Conservation (phyloP, 208 protist species). For the Acanthamoeba rhysodes region DNA sequence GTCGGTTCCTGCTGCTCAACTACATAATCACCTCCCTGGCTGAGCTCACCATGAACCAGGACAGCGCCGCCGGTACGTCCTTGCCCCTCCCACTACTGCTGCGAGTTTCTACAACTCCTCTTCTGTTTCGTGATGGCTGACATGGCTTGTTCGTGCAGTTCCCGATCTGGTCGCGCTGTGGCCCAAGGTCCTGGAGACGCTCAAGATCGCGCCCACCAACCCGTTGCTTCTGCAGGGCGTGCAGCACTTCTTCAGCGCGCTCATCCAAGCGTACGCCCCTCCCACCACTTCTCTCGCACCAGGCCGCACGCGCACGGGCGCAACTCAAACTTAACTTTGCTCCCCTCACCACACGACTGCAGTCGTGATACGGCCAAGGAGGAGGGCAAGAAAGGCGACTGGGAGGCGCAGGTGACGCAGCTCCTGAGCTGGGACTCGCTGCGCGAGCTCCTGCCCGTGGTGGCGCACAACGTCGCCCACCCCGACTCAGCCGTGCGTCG, state of each 20-base stretch:
- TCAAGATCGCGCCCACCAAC: constrained; percentile 29
- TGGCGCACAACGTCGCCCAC: constrained; percentile 47
- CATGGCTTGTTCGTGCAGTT: neutral
- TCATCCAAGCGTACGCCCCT: constrained; percentile 51
- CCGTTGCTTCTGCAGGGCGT: constrained; percentile 44
- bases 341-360: neutral
- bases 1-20: constrained; percentile 6
- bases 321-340: too few relatives aligned
- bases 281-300: neutral
- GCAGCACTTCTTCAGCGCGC: constrained; percentile 30
- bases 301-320: neutral
- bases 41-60: constrained; percentile 36
- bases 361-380: constrained; percentile 34
- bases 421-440: constrained; percentile 63
- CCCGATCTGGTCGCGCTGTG: neutral
- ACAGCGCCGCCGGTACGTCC: neutral
- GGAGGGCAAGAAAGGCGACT: constrained; percentile 20
- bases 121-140: neutral
- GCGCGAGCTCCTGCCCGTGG: neutral
- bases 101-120: neutral
- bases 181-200: constrained; percentile 7
- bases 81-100: too few relatives aligned
- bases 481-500: neutral
- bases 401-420: constrained; percentile 16
- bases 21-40: constrained; percentile 24